Evolutionary conservation across 345 rosid genomes (phyloP).

Genomic region (Rhodamnia rubescens): DNA sequence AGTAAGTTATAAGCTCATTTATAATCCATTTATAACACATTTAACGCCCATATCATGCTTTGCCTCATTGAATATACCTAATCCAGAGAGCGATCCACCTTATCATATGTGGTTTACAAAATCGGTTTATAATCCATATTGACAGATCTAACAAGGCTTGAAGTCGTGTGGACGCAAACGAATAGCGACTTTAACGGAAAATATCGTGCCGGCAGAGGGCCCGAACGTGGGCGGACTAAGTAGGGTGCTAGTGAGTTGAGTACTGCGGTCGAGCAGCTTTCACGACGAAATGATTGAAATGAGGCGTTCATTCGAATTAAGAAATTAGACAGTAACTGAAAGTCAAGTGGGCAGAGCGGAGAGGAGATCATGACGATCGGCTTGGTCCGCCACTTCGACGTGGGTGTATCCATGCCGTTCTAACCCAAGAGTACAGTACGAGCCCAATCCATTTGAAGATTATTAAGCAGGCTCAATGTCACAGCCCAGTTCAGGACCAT

Average conservation of each 20-base stretch:
- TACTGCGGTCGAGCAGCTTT: not conserved
- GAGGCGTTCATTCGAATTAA: not conserved
- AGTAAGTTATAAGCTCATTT: too few relatives aligned
- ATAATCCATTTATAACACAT: too few relatives aligned
- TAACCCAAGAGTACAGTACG: not conserved
- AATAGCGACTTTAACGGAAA: fast-evolving
- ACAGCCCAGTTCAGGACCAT: not conserved
- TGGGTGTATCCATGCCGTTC: not conserved
- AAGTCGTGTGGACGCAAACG: fast-evolving
- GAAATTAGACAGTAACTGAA: not conserved
- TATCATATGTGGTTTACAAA: too few relatives aligned
- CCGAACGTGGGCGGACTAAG: not conserved
- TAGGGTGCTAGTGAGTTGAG: not conserved
- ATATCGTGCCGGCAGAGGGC: fast-evolving
- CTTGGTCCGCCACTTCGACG: not conserved
- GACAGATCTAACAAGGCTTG: not conserved
- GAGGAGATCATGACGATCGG: not conserved
- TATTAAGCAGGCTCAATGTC: not conserved
- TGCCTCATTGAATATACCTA: too few relatives aligned
- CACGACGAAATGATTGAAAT: not conserved
- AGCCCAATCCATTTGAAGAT: not conserved
- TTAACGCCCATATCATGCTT: too few relatives aligned
- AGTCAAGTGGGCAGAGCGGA: not conserved
- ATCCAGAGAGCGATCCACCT: too few relatives aligned
- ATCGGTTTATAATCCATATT: too few relatives aligned